Base-by-base conservation (phyloP, 1,139 yeast genomes). In the Kluyveromyces marxianus region DNA sequence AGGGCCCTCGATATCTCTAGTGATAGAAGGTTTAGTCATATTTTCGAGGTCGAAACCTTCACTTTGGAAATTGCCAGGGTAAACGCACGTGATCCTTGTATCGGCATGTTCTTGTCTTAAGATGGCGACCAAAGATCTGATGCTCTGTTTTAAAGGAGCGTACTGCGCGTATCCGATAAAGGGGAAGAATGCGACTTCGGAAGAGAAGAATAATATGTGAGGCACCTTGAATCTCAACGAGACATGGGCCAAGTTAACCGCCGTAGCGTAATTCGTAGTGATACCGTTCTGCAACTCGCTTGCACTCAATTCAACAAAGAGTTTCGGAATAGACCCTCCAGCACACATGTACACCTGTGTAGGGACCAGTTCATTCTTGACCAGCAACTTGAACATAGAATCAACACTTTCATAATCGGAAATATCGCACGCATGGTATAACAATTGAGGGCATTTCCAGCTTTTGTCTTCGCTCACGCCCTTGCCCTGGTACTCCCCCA, bases 161-260 rank as follows among this genome's bases (percentile, higher is more conserved):
- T 94, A 94, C 56, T 88, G 92, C 0, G 80, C 72, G 62, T 94
- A 94, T 0, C 99, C 99, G 42, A 89, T 85, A 59, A 92, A 83
- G 3, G 97, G 88, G 68, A 79, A 90, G 55, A 83, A 79, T 2
- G 95, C 88, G 3, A 83, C 80, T 4, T 83, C 84, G 1, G 96
- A 87, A 0, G 96, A 84, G 56, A 89, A 80, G 37, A 87, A 71
- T 3, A 92, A 74, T 4, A 94, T 65, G 56, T 86, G 90, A 6
- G 52, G 47, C 2, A 47, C 54, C 37, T 52, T 54, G 30, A 54
- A 46, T 34, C 59, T 52, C 47, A 76, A 66, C 0, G 77, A 74
- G 0, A 78, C 76, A 56, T 90, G 97, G 0, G 85, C 68, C 37
- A 86, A 71, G 59, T 77, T 84, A 24, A 84, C 64, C 0, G 95